A percentile compares a stretch with the other conserved stretches of the same genome.
Evolutionary conservation across 2,329 filamentous ascomycete genomes (phyloP).

Genomic region (Colletotrichum sp.): DNA sequence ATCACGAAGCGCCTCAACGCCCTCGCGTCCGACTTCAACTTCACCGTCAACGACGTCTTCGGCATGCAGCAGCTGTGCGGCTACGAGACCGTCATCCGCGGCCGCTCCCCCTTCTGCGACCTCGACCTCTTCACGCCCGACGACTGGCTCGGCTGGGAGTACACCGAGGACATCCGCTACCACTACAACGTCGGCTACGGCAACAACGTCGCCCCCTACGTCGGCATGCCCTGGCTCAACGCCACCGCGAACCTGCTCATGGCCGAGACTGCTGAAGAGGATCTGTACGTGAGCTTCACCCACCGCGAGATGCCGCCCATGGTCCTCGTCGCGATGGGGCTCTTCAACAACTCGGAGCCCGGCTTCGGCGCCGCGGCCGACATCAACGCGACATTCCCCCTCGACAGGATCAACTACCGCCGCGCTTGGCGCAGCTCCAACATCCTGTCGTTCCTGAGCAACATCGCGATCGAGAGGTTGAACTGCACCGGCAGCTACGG

Average conservation of each 20-base stretch:
- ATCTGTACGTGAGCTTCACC: slow-evolving; percentile 72
- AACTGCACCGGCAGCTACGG: slow-evolving; percentile 63
- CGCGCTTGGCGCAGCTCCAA: slow-evolving; percentile 68
- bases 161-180: slow-evolving; percentile 68
- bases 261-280: slow-evolving; percentile 45
- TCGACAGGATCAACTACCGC: slow-evolving; percentile 64
- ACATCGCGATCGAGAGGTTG: slow-evolving; percentile 70
- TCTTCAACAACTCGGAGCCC: slow-evolving; percentile 72
- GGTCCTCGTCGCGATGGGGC: slow-evolving; percentile 68
- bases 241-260: slow-evolving; percentile 59
- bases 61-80: slow-evolving; percentile 71
- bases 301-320: slow-evolving; percentile 73
- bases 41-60: slow-evolving; percentile 66
- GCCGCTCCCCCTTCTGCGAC: slow-evolving; percentile 66
- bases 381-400: slow-evolving; percentile 69
- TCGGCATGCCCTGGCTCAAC: slow-evolving; percentile 72
- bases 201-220: slow-evolving; percentile 57
- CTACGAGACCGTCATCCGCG: slow-evolving; percentile 69
- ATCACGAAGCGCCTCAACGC: slow-evolving; percentile 62
- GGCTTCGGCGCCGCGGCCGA: slow-evolving; percentile 44
- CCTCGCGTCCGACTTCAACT: slow-evolving; percentile 63
- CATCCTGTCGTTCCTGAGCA: slow-evolving; percentile 69
- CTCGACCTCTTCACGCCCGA: slow-evolving; percentile 62
- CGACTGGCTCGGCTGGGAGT: slow-evolving; percentile 72
- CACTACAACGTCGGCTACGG: slow-evolving; percentile 72